Base-by-base conservation (phyloP, 306 rosid species). In the Begonia peltatifolia region DNA sequence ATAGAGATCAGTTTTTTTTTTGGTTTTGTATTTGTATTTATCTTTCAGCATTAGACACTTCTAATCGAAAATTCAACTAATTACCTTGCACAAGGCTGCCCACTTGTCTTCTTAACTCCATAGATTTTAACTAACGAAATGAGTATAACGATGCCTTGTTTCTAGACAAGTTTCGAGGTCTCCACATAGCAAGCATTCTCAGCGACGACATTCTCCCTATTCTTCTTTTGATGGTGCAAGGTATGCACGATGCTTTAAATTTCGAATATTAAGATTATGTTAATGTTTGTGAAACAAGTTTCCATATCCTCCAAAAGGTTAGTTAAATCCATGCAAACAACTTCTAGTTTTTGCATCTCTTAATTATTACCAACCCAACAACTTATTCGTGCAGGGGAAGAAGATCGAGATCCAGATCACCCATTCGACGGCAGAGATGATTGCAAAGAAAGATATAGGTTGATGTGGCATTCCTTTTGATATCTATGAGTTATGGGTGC, bases 151-250 rank as follows among this genome's bases (percentile, higher is more conserved):
- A 60, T 74, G 69, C 67, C 87, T 87, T 77, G 73, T 86, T 92
- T 92, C 80, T 92, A 92, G 99, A 92, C 99, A 81, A 81, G 84
- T 92, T 81, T 92, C 81, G 89, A 80, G 94, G 96, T 92, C 99
- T 68, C 99, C 96, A 54, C 85, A 80, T 92, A 87, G 94, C 99
- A 92, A 92, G 99, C 96, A 80, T 84, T 81, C 94, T 69, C 99
- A 87, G 76, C 89, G 83, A 93, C 81, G 94, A 87, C 99, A 83
- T 86, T 92, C 99, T 76, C 93, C 94, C 82, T 83, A 83, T 74
- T 71, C 86, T 83, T 86, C 96, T 87, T 84, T 81, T 79, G 96
- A 86, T 67, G 51, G 63, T 47, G 73, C 79, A 75, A 86, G 99
- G 96, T 86, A 79, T 83, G 89, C 71, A 63, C 63, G 22, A 70